Evolutionary conservation across 306 rosid genomes (phyloP).

Genomic region (Dicorynia guianensis): DNA sequence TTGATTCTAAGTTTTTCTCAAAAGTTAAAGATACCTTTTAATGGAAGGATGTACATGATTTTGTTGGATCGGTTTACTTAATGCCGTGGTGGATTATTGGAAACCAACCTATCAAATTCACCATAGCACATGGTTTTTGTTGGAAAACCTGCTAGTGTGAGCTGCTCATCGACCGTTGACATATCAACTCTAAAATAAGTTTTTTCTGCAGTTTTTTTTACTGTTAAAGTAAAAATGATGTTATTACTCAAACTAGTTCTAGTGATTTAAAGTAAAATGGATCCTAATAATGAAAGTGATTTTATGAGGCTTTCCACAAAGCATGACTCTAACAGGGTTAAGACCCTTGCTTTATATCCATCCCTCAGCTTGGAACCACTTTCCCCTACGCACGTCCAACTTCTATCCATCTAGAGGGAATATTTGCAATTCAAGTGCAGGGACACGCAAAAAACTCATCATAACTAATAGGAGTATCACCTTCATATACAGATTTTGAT

Average conservation of each 20-base stretch:
- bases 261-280: conserved; percentile 75
- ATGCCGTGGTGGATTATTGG: conserved; percentile 75
- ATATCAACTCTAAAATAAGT: conserved; percentile 84
- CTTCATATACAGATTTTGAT: conserved; percentile 46
- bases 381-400: conserved; percentile 63
- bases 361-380: conserved; percentile 72
- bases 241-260: conserved; percentile 25
- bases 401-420: conserved; percentile 51
- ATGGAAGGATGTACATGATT: conserved; percentile 89
- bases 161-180: conserved; percentile 98
- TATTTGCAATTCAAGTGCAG: conserved; percentile 63
- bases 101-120: conserved; percentile 97
- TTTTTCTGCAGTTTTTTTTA: conserved; percentile 71
- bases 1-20: conserved; percentile 72
- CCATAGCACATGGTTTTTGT: conserved; percentile 95
- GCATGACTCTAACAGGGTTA: conserved; percentile 58
- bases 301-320: no score
- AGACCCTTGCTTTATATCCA: conserved; percentile 60
- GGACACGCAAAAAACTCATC: conserved; percentile 43
- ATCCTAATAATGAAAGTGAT: conserved; percentile 72
- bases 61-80: conserved; percentile 97
- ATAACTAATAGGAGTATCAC: conserved; percentile 41
- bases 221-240: conserved; percentile 76
- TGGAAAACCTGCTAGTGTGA: conserved; percentile 86
- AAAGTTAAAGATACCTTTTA: conserved; percentile 88